These are phyloP conservation scores for Cicer chorassanicum DNA, from an alignment of 306 rosid genomes.

Conservation along the genomic window DNA sequence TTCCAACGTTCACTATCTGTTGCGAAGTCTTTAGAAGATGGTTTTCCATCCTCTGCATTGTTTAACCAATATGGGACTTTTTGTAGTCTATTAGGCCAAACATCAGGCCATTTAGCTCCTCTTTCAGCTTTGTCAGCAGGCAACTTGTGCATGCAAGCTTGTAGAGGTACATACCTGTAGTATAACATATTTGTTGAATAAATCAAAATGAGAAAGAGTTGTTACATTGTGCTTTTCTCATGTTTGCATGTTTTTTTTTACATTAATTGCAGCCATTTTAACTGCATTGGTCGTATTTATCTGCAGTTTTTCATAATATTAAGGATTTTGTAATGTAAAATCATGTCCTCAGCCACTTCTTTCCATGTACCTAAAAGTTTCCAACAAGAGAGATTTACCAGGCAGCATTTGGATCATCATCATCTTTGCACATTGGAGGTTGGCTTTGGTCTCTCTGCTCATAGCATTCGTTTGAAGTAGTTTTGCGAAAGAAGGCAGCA, in stretches of 20 bases:
- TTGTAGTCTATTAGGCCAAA: conserved; percentile 76
- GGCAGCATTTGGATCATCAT: conserved; percentile 88
- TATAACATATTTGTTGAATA: conserved; percentile 10
- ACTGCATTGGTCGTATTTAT: too few species aligned
- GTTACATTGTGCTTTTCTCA: neutral
- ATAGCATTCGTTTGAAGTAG: conserved; percentile 77
- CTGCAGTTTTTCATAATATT: too few species aligned
- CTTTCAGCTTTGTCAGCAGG: conserved; percentile 58
- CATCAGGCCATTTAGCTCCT: conserved; percentile 77
- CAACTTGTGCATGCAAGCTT: conserved; percentile 75
- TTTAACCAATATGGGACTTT: conserved; percentile 84
- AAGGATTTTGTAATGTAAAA: too few species aligned
- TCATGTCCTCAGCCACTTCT: neutral
- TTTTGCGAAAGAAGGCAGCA: conserved; percentile 82
- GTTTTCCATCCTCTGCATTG: conserved; percentile 75
- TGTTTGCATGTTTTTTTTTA: neutral
- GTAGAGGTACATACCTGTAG: conserved; percentile 85
- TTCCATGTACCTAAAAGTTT: neutral
- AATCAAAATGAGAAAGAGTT: neutral
- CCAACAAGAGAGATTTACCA: conserved; percentile 56
- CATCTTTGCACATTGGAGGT: conserved; percentile 81
- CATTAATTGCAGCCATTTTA: too few species aligned
- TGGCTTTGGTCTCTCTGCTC: conserved; percentile 63
- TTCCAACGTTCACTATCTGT: conserved; percentile 80
- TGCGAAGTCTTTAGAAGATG: conserved; percentile 74